phyloP scores from a whole-genome alignment of 2,329 filamentous ascomycete species.

The Ascochyta pisi region DNA sequence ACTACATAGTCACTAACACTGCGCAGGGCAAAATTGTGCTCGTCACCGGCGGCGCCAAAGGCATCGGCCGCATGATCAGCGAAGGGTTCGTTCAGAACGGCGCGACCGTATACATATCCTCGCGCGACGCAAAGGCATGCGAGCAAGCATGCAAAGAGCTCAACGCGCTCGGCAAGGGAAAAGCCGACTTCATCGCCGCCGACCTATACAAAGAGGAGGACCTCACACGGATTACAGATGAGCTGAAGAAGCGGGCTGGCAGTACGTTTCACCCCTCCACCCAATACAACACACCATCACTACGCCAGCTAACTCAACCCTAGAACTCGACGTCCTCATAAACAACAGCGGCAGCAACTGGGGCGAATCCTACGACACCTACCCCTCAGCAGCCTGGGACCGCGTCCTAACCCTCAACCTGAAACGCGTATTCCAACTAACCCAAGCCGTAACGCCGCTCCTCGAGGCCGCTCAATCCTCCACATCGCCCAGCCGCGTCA shows the following conservation, averaged over 20 bases:
- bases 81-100: constrained; percentile 70
- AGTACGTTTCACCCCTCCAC: constrained; percentile 34
- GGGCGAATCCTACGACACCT: constrained; percentile 66
- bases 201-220: constrained; percentile 70
- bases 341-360: constrained; percentile 72
- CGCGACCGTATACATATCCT: constrained; percentile 73
- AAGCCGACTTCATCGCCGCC: constrained; percentile 65
- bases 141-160: constrained; percentile 65
- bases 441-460: constrained; percentile 67
- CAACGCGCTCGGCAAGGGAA: constrained; percentile 62
- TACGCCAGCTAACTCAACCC: neutral
- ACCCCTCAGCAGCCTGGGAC: constrained; percentile 61
- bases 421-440: constrained; percentile 70
- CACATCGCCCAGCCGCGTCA: constrained; percentile 62
- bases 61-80: constrained; percentile 72
- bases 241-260: constrained; percentile 61
- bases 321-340: constrained; percentile 66
- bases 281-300: neutral
- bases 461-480: constrained; percentile 60
- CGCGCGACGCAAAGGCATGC: constrained; percentile 67
- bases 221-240: constrained; percentile 63
- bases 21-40: constrained; percentile 53
- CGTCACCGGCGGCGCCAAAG: constrained; percentile 59
- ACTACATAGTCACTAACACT: constrained; percentile 2
- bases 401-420: constrained; percentile 67